Percentiles rank a stretch among this genome's conserved stretches.
Conservation (phyloP, 371 early-diverging fungal genomes). For the Mucor sp. region DNA sequence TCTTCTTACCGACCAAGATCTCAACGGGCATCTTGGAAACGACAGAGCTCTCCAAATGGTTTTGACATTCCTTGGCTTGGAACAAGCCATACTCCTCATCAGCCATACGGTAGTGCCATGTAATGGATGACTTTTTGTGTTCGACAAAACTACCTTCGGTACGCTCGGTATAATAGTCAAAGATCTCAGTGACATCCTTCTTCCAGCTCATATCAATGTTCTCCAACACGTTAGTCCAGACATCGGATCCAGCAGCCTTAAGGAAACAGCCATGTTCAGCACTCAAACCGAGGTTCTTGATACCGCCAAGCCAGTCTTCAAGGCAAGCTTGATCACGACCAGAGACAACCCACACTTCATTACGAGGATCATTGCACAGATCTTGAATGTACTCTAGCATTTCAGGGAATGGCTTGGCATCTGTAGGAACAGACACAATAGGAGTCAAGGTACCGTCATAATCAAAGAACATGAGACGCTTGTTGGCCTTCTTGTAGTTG, state of each 20-base stretch:
- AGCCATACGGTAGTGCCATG: constrained; percentile 91
- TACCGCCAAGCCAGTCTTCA: constrained; percentile 83
- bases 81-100: constrained; percentile 81
- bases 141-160: constrained; percentile 87
- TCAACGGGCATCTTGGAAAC: constrained; percentile 86
- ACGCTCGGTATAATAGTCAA: constrained; percentile 88
- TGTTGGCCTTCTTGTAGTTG: constrained; percentile 55
- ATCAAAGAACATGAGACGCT: constrained; percentile 79
- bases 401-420: constrained; percentile 65
- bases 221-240: constrained; percentile 78
- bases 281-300: constrained; percentile 78
- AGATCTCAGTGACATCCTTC: constrained; percentile 81
- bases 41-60: constrained; percentile 80
- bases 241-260: constrained; percentile 38
- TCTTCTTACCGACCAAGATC: constrained; percentile 93
- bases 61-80: constrained; percentile 89
- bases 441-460: constrained; percentile 89
- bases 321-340: constrained; percentile 85
- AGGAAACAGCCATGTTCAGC: constrained; percentile 74
- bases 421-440: constrained; percentile 69
- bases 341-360: constrained; percentile 88
- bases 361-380: constrained; percentile 73
- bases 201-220: constrained; percentile 86
- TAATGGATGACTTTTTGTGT: constrained; percentile 80
- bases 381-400: constrained; percentile 62